Evolutionary conservation across 352 stramenopile genomes (phyloP).

Genomic region (Phytophthora melonis): DNA sequence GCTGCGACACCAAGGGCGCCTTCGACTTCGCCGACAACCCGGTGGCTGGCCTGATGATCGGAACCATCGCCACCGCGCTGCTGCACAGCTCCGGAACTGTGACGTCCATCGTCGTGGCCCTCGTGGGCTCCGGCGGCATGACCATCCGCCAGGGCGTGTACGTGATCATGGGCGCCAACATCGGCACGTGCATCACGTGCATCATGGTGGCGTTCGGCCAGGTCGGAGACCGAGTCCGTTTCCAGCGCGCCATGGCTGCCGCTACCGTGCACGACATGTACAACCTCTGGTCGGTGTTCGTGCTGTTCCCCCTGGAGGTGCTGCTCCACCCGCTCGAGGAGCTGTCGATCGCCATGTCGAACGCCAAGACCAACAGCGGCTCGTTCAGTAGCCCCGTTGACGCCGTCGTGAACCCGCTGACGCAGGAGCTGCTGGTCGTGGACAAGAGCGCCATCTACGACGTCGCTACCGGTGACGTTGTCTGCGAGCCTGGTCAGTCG

Average conservation of each 20-base stretch:
- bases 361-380: conserved; percentile 40
- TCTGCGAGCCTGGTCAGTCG: conserved; percentile 35
- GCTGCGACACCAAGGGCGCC: conserved; percentile 67
- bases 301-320: conserved; percentile 81
- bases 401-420: conserved; percentile 50
- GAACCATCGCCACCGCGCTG: conserved; percentile 75
- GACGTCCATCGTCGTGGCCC: conserved; percentile 80
- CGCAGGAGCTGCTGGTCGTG: conserved; percentile 44
- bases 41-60: conserved; percentile 80
- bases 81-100: conserved; percentile 83
- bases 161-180: conserved; percentile 95
- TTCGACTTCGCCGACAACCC: conserved; percentile 82
- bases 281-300: conserved; percentile 88
- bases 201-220: conserved; percentile 93
- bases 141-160: conserved; percentile 87
- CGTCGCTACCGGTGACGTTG: conserved; percentile 39
- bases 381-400: conserved; percentile 59
- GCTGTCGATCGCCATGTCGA: conserved; percentile 58
- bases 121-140: conserved; percentile 74
- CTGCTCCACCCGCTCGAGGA: conserved; percentile 66
- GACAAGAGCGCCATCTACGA: conserved; percentile 49
- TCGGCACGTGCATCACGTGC: conserved; percentile 90
- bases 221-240: conserved; percentile 72
- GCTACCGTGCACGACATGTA: conserved; percentile 82
- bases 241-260: conserved; percentile 71